A percentile compares a stretch with the other conserved stretches of the same genome.
phyloP scores from a whole-genome alignment of 116 monocot species.

The Posidonia oceanica region DNA sequence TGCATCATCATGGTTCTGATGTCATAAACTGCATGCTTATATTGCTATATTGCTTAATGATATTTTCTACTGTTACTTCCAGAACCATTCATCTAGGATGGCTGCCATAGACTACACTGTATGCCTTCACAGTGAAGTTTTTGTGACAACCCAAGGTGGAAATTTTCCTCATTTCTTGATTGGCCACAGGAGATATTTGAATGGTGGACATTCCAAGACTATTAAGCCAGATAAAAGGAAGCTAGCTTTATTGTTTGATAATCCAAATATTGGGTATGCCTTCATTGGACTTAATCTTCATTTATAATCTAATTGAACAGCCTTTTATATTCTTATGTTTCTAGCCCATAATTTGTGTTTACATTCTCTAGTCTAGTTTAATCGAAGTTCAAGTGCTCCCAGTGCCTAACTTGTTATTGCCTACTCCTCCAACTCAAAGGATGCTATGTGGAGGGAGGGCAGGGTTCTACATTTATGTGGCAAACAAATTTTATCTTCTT shows the following conservation, averaged over 20 bases:
- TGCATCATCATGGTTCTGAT: neutral
- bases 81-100: conserved; percentile 92
- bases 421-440: no score
- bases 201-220: conserved; percentile 81
- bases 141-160: conserved; percentile 92
- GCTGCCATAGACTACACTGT: conserved; percentile 89
- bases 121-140: conserved; percentile 85
- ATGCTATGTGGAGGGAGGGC: no score
- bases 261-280: conserved; percentile 60
- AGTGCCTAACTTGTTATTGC: no score
- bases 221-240: conserved; percentile 89
- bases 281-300: neutral
- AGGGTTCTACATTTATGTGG: no score
- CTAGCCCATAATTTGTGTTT: no score
- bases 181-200: conserved; percentile 72
- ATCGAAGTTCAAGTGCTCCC: no score
- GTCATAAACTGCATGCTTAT: neutral
- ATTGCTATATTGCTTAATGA: neutral
- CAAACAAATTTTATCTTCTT: no score
- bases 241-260: conserved; percentile 66
- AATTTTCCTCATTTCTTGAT: conserved; percentile 88
- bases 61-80: neutral
- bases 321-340: no score
- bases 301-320: no score
- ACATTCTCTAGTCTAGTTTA: no score